A percentile compares a stretch with the other conserved stretches of the same genome.
phyloP scores from a whole-genome alignment of 768 basidiomycete genomes.

The Lactarius sanguifluus region DNA sequence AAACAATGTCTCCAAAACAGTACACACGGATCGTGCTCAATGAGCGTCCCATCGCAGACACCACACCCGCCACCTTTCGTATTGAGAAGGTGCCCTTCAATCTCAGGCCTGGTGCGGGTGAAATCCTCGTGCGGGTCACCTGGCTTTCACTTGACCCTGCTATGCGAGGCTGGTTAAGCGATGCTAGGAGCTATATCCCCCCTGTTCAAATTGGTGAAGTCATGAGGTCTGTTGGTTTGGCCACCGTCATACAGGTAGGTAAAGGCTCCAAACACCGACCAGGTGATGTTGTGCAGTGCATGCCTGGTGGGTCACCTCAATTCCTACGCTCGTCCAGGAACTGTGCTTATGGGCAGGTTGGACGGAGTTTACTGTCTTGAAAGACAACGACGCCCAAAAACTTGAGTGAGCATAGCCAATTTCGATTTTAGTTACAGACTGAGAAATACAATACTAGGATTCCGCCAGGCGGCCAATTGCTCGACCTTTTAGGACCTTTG shows the following conservation, averaged over 20 bases:
- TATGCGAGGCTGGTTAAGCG: conserved; percentile 81
- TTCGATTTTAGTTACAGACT: neutral
- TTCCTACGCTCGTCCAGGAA: neutral
- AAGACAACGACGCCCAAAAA: conserved; percentile 51
- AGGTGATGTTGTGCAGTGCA: conserved; percentile 70
- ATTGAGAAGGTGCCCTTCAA: conserved; percentile 52
- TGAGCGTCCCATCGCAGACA: conserved; percentile 65
- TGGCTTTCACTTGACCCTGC: conserved; percentile 86
- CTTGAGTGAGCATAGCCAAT: conserved; percentile 48
- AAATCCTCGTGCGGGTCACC: conserved; percentile 74
- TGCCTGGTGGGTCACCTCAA: conserved; percentile 53
- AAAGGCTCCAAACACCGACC: conserved; percentile 50
- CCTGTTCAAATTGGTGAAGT: conserved; percentile 43
- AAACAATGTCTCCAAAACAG: conserved; percentile 19
- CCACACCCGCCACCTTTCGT: conserved; percentile 74
- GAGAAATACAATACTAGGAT: conserved; percentile 40
- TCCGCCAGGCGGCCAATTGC: conserved; percentile 55
- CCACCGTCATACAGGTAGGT: conserved; percentile 60
- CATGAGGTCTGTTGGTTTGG: conserved; percentile 71
- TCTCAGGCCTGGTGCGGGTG: conserved; percentile 50
- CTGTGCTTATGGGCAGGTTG: conserved; percentile 50
- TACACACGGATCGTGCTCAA: conserved; percentile 75
- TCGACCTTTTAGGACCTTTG: conserved; percentile 85
- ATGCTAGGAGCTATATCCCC: conserved; percentile 66
- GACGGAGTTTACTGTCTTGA: conserved; percentile 69